Percentiles rank a stretch among this genome's conserved stretches.
Evolutionary conservation across 108 stramenopile species (phyloP).

Genomic region (Stephanodiscus triporus): DNA sequence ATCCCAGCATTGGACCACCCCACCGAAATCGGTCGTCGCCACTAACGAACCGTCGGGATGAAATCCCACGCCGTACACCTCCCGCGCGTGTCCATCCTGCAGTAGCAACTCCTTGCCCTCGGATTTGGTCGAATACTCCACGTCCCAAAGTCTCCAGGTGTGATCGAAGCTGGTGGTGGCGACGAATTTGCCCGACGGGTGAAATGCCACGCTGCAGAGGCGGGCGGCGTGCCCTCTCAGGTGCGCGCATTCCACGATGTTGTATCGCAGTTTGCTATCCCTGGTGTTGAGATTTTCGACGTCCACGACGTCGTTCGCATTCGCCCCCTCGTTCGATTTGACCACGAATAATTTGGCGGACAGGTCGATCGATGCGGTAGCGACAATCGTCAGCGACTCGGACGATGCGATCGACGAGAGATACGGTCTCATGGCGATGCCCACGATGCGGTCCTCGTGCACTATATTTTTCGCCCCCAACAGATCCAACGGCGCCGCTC

Average conservation of each 20-base stretch:
- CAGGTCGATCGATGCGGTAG: slow-evolving; percentile 85
- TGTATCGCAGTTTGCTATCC: slow-evolving; percentile 23
- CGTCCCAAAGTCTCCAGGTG: slow-evolving; percentile 99
- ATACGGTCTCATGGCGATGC: slow-evolving; percentile 64
- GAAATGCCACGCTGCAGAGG: slow-evolving; percentile 91
- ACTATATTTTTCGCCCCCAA: slow-evolving; percentile 64
- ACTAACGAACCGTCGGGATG: slow-evolving; percentile 95
- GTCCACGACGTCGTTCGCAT: slow-evolving; percentile 33
- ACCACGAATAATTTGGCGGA: slow-evolving; percentile 82
- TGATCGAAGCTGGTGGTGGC: slow-evolving; percentile 96
- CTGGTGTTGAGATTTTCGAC: slow-evolving; percentile 35
- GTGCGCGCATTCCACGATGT: slow-evolving; percentile 67
- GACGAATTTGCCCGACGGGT: slow-evolving; percentile 86
- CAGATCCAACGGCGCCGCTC: slow-evolving; percentile 58
- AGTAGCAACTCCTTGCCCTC: slow-evolving; percentile 81
- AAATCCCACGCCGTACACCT: slow-evolving; percentile 93
- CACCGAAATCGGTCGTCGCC: slow-evolving; percentile 94
- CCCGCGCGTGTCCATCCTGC: slow-evolving; percentile 95
- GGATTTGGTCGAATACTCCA: slow-evolving; percentile 74
- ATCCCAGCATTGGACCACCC: slow-evolving; percentile 96
- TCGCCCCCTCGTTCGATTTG: slow-evolving; percentile 36
- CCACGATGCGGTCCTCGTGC: slow-evolving; percentile 90
- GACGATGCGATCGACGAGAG: slow-evolving; percentile 30
- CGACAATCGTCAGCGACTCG: slow-evolving; percentile 47
- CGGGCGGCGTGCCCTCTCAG: slow-evolving; percentile 91